Percentiles rank a stretch among this genome's conserved stretches.
Evolutionary conservation across 441 rosid genomes (phyloP).

Genomic region (Pelargonium cotyledonis): DNA sequence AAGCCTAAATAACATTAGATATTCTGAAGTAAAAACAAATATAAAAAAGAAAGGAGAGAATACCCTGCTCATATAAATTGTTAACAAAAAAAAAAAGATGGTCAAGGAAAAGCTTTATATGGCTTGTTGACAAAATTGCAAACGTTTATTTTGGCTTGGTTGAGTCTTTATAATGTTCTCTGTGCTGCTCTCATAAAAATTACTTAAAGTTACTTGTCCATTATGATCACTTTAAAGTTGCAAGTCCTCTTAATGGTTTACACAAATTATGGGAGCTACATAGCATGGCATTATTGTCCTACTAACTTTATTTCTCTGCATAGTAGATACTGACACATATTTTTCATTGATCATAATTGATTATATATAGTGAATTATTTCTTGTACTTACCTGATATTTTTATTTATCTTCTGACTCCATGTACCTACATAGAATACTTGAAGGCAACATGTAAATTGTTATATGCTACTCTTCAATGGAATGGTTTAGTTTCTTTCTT

Average conservation of each 20-base stretch:
- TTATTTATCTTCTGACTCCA: no score
- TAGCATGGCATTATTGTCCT: not conserved
- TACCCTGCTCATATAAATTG: not conserved
- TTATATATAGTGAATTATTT: not conserved
- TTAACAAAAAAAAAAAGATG: not conserved
- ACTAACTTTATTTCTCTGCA: not conserved
- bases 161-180: not conserved
- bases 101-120: not conserved
- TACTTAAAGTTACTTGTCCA: not conserved
- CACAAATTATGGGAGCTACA: not conserved
- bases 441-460: not conserved
- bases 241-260: not conserved
- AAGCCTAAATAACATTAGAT: no score
- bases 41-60: no score
- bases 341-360: not conserved
- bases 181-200: not conserved
- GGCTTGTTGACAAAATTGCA: not conserved
- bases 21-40: no score
- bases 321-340: not conserved
- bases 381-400: not conserved
- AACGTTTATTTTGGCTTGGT: not conserved
- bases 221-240: constrained; percentile 1
- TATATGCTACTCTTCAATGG: not conserved
- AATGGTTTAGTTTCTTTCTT: not conserved
- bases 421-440: not conserved